Evolutionary conservation across 129 eudicot genomes (phyloP).

Genomic region (Heracleum sosnowskyi): DNA sequence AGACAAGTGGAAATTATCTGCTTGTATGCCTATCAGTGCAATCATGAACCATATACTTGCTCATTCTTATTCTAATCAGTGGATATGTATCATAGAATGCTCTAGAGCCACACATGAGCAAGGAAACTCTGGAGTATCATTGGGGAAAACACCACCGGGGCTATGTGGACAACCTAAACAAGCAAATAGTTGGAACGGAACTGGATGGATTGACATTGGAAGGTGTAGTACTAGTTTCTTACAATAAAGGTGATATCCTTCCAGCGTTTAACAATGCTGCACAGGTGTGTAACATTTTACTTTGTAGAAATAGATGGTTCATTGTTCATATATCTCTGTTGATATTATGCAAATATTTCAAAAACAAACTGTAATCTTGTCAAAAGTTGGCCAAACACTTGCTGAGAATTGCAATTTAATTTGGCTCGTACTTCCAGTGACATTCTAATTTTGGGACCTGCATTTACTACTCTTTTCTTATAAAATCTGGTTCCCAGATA

Average conservation of each 20-base stretch:
- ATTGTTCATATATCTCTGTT: neutral
- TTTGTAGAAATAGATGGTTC: neutral
- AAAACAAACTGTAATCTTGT: neutral
- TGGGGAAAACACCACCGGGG: constrained; percentile 95
- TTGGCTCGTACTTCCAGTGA: neutral
- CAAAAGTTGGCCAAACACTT: neutral
- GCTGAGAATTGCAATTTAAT: neutral
- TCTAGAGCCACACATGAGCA: constrained; percentile 96
- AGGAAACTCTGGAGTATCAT: constrained; percentile 73
- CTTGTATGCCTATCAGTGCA: neutral
- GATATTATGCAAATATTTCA: neutral
- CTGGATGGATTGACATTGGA: constrained; percentile 67
- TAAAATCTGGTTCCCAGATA: constrained; percentile 6
- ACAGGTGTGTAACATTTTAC: constrained; percentile 37
- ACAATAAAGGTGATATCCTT: constrained; percentile 73
- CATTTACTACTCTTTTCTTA: neutral
- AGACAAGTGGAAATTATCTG: neutral
- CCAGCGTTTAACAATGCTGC: constrained; percentile 92
- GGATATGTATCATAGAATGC: constrained; percentile 46
- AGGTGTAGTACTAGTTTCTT: constrained; percentile 52
- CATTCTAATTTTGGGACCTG: neutral
- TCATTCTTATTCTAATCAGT: constrained; percentile 2
- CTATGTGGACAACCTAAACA: constrained; percentile 85
- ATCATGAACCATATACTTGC: neutral
- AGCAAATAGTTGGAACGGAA: constrained; percentile 88